These are phyloP conservation scores for Fraxinus anomala DNA, from an alignment of 257 asterid genomes.

Conservation along the genomic window DNA sequence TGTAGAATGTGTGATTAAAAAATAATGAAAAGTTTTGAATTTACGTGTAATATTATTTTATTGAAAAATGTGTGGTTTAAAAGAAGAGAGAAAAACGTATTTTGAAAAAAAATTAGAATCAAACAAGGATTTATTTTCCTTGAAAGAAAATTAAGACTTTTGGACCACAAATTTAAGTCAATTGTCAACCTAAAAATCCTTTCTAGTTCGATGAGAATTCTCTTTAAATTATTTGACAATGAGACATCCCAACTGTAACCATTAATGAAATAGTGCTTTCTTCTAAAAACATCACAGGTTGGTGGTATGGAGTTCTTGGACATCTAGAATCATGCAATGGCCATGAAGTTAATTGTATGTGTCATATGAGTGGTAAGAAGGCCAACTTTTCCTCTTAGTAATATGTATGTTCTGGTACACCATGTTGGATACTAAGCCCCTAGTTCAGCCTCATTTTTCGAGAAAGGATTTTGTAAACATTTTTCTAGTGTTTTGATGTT, in stretches of 20 bases:
- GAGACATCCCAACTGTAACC: conserved; percentile 29
- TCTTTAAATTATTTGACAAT: conserved; percentile 20
- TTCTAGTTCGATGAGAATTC: not conserved
- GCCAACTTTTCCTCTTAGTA: not conserved
- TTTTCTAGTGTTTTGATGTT: too few species aligned
- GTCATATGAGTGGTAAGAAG: conserved; percentile 62
- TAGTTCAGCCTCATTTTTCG: too few species aligned
- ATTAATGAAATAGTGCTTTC: conserved; percentile 31
- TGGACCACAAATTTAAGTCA: not conserved
- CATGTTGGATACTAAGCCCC: too few species aligned
- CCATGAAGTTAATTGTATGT: conserved; percentile 56
- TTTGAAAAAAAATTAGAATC: too few species aligned
- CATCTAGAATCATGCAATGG: conserved; percentile 77
- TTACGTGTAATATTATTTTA: too few species aligned
- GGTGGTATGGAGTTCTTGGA: conserved; percentile 99
- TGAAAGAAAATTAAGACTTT: too few species aligned
- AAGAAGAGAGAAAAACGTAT: too few species aligned
- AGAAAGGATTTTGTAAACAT: too few species aligned
- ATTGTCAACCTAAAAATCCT: not conserved
- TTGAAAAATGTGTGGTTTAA: too few species aligned
- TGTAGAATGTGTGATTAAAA: too few species aligned
- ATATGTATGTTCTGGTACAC: not conserved
- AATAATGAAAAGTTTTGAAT: too few species aligned
- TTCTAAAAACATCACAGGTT: conserved; percentile 54
- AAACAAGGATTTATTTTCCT: too few species aligned